Base-by-base conservation (phyloP, 2,329 filamentous ascomycete species). In the Periconia digitata region DNA sequence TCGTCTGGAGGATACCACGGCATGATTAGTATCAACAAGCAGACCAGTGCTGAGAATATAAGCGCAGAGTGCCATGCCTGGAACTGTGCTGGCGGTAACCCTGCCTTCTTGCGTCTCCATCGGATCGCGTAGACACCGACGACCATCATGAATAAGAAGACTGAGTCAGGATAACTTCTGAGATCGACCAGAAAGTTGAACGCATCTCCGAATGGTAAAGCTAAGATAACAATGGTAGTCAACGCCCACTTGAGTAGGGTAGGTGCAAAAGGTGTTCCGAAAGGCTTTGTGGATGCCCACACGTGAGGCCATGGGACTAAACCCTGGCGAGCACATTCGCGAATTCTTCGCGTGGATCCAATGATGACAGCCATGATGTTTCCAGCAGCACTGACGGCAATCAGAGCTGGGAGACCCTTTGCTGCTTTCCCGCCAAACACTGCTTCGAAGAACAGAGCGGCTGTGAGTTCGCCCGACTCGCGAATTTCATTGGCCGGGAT, bases 1-100 rank as follows among this genome's bases (percentile, higher is more conserved):
- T 74, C 78, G 1, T 75, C 73, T 0, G 86, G 87, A 2, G 86
- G 86, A 55, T 84, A 86, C 86, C 86, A 90, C 0, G 86, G 86
- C 77, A 87, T 87, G 15, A 84, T 76, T 2, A 90, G 70, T 38
- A 88, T 71, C 48, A 67, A 63, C 7, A 66, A 48, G 40, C 62
- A 64, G 7, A 60, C 44, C 7, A 55, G 36, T 13, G 63, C 56
- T 6, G 58, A 62, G 21, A 66, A 46, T 35, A 67, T 59, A 23
- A 62, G 51, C 1, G 60, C 57, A 5, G 48, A 45, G 40, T 61
- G 56, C 63, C 63, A 65, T 8, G 59, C 50, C 23, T 55, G 54
- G 38, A 60, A 66, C 5, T 49, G 43, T 1, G 62, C 55, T 5
- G 42, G 50, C 3, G 62, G 63, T 3, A 66, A 51, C 6, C 63